Base-by-base conservation (phyloP, 768 basidiomycete genomes). In the Ramaria sp. region DNA sequence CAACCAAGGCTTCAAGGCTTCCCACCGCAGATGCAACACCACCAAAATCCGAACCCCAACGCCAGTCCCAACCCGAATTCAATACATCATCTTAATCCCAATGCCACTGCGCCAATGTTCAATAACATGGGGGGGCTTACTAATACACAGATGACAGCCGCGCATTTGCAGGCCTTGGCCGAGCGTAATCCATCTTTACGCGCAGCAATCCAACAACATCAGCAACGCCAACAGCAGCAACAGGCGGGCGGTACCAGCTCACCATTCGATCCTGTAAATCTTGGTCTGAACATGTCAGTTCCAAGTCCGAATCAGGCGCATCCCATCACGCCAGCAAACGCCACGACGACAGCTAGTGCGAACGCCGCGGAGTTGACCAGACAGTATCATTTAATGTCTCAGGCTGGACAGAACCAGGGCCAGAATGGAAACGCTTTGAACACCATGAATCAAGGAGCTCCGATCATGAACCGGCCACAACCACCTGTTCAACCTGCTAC, bases 321-420 rank as follows among this genome's bases (percentile, higher is more conserved):
- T 34, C 43, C 53, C 27, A 36, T 55, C 30, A 48, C 42, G 32
- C 28, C 48, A 10, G 15, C 53, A 8, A 55, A 47, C 43, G 42
- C 53, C 7, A 18, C 41, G 39, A 30, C 53, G 9, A 20, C 22
- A 3, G 48, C 32, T 15, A 34, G 13, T 30, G 30, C 44, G 2
- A 30, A 36, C 20, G 22, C 43, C 13, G 41, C 53, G 7, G 53
- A 55, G n/a, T 18, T 55, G 13, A 39, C n/a, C 34, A 43, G 53
- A 6, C 53, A 55, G 22, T 55, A 30, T 13, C 32, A 55, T 5
- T 18, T 55, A 3, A 44, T 55, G 42, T 22, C 42, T 34, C 53
- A 43, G 3, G 53, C 53, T 10, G 42, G 53, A 20, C 53, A 55
- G 27, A 55, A 55, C 44, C 43, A 44, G 24, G 53, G 53, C 15